These are phyloP conservation scores for Melanogaster broomeanus DNA, from an alignment of 768 basidiomycete genomes.

Conservation along the genomic window DNA sequence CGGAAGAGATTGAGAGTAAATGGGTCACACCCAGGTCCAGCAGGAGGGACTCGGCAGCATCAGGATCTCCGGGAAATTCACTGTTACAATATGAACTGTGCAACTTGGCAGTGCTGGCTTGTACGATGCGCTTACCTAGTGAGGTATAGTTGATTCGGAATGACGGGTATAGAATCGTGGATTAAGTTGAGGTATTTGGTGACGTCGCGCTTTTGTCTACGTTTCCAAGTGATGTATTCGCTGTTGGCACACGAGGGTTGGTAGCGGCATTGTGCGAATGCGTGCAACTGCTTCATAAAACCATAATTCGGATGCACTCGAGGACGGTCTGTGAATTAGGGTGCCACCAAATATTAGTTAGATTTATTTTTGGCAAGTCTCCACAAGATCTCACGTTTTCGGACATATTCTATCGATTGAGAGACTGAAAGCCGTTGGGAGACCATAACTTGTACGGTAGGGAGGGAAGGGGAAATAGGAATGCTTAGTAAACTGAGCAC, in stretches of 20 bases:
- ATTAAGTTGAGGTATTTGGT: conserved; percentile 52
- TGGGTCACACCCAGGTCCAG: conserved; percentile 54
- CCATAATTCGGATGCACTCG: conserved; percentile 43
- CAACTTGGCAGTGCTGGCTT: not conserved
- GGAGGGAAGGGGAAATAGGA: conserved; percentile 1
- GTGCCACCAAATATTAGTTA: conserved; percentile 11
- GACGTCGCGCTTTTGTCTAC: conserved; percentile 53
- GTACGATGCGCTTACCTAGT: conserved; percentile 41
- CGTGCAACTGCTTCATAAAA: conserved; percentile 60
- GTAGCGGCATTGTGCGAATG: conserved; percentile 53
- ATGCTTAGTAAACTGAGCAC: not conserved
- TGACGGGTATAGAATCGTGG: conserved; percentile 51
- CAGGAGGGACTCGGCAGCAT: conserved; percentile 52
- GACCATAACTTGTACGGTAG: conserved; percentile 48
- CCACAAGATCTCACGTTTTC: conserved; percentile 41
- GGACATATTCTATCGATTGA: conserved; percentile 50
- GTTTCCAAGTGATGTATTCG: conserved; percentile 60
- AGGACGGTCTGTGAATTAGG: conserved; percentile 35
- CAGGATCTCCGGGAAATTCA: conserved; percentile 56
- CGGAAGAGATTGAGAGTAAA: conserved; percentile 54
- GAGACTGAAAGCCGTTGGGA: conserved; percentile 41
- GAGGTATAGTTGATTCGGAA: conserved; percentile 51
- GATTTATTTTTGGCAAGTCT: conserved; percentile 3
- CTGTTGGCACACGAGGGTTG: conserved; percentile 41
- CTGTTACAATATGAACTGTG: conserved; percentile 28